Conservation (phyloP, 2,329 filamentous ascomycete species). For the Talaromyces islandicus region DNA sequence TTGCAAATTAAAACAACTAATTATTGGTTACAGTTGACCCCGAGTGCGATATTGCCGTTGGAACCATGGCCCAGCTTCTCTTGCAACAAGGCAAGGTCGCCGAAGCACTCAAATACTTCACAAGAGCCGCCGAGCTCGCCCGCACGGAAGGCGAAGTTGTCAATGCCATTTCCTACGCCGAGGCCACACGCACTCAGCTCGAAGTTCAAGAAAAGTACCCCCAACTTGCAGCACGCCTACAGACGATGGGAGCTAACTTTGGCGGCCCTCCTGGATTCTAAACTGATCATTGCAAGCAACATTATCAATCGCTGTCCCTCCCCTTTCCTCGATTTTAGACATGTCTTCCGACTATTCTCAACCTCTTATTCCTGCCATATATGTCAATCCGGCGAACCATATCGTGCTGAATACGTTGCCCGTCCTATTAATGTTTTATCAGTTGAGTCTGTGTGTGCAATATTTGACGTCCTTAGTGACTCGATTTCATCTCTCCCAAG, state of each 20-base stretch:
- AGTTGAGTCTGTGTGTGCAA: neutral
- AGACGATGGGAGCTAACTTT: slow-evolving; percentile 48
- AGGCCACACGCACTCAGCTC: slow-evolving; percentile 92
- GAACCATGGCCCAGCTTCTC: slow-evolving; percentile 95
- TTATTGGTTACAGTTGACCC: slow-evolving; percentile 67
- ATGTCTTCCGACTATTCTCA: neutral
- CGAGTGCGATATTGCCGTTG: slow-evolving; percentile 96
- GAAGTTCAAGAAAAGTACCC: slow-evolving; percentile 86
- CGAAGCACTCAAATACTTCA: slow-evolving; percentile 93
- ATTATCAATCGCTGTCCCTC: neutral
- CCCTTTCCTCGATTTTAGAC: slow-evolving; percentile 2
- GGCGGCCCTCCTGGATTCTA: slow-evolving; percentile 30
- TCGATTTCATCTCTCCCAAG: neutral
- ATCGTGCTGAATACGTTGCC: neutral
- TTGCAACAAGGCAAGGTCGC: slow-evolving; percentile 96
- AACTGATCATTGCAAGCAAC: slow-evolving; percentile 11
- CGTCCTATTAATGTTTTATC: neutral
- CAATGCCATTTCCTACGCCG: slow-evolving; percentile 92
- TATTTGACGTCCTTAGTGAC: neutral
- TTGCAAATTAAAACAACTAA: slow-evolving; percentile 13
- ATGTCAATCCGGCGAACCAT: neutral
- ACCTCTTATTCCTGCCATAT: neutral
- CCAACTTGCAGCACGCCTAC: slow-evolving; percentile 66
- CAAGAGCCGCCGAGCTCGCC: slow-evolving; percentile 88
- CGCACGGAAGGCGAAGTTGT: slow-evolving; percentile 93